Base-by-base conservation (phyloP, 2,329 filamentous ascomycete species). In the Fusarium circinatum region DNA sequence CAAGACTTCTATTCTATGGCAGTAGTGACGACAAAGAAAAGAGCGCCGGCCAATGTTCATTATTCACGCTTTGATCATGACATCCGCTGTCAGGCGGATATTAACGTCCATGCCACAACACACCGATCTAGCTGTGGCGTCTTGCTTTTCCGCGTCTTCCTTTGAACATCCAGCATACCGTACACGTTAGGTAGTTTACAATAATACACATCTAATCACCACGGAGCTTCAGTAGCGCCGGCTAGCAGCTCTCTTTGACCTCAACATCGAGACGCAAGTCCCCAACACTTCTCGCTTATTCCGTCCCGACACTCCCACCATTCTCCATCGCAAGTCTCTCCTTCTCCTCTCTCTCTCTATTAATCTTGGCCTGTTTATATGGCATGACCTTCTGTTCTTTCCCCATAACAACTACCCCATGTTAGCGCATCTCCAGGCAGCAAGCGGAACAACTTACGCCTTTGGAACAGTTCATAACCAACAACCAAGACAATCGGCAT, bases 401-500 rank as follows among this genome's bases (percentile, higher is more conserved):
- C 12, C 80, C 80, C 51, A 82, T 65, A 11, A 72, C 80, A 73
- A 83, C 80, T 83, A 51, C 20, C 8, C 18, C 15, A 15, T 9
- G 5, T 70, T 55, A 75, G 68, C 18, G 17, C 22, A 14, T 32
- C 18, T 4, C 8, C 15, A 1, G 2, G 9, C 8, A 8, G 17
- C 11, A n/a, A 8, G 12, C 20, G 9, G 15, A 20, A 13, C 12
- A 41, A 83, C 86, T 81, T 65, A 87, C 86, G 76, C 79, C 86
- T 80, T 51, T 89, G 84, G 78, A 86, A 89, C 6, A 90, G 77
- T 58, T 84, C 85, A 70, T 88, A 90, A 28, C 88, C 89, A 32
- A 86, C 88, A 56, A 90, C 87, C 20, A 89, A 68, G 9, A 89
- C 75, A 38, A 90, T 85, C 5, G 88, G 88, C 79, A 89, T 74